These are phyloP conservation scores for Heritiera fomes DNA, from an alignment of 345 rosid species.

Conservation along the genomic window DNA sequence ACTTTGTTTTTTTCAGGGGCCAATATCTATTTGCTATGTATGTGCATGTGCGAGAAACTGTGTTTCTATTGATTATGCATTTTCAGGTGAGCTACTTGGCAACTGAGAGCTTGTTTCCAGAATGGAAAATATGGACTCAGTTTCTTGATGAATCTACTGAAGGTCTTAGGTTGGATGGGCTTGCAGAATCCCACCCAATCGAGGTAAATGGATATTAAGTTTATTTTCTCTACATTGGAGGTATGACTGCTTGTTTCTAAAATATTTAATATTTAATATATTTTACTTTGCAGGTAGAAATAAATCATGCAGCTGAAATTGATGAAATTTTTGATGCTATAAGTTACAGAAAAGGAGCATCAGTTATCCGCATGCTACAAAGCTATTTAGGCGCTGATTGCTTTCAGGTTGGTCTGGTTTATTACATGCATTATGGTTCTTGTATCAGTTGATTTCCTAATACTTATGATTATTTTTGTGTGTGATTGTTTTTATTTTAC, in stretches of 20 bases:
- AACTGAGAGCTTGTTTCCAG: constrained; percentile 85
- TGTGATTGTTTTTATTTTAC: too few relatives aligned
- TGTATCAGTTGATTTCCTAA: not conserved
- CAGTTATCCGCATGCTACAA: constrained; percentile 93
- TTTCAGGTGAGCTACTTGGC: constrained; percentile 97
- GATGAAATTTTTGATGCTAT: constrained; percentile 96
- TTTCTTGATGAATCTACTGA: constrained; percentile 83
- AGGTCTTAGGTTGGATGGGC: constrained; percentile 92
- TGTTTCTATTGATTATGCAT: constrained; percentile 20
- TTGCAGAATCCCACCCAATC: constrained; percentile 95
- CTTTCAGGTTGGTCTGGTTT: constrained; percentile 70
- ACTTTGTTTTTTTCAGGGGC: not conserved
- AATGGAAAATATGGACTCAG: constrained; percentile 99
- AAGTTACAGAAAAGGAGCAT: constrained; percentile 93
- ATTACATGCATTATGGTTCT: constrained; percentile 4
- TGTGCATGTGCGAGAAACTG: constrained; percentile 6
- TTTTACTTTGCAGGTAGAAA: constrained; percentile 63
- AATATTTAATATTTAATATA: not conserved
- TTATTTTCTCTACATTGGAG: not conserved
- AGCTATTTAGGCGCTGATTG: constrained; percentile 91
- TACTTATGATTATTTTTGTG: not conserved
- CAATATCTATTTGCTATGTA: not conserved
- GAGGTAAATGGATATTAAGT: constrained; percentile 53
- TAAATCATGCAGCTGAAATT: constrained; percentile 86
- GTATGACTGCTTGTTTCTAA: not conserved